phyloP scores from a whole-genome alignment of 306 rosid species.

The Citrullus colocynthis region DNA sequence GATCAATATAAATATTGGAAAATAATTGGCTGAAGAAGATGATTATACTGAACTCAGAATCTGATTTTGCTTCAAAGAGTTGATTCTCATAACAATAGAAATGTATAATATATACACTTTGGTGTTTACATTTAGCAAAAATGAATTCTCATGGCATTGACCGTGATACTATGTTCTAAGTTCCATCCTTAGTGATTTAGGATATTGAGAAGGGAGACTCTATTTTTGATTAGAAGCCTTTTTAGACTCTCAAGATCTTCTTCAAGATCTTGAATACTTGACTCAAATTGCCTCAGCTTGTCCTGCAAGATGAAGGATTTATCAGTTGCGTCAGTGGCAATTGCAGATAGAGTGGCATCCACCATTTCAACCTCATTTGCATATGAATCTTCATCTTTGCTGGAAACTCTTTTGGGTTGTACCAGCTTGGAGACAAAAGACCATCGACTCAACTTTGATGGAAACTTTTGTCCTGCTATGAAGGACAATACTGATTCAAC shows the following conservation, averaged over 20 bases:
- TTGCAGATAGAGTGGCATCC: conserved; percentile 1
- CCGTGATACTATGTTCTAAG: neutral
- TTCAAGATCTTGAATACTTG: conserved; percentile 14
- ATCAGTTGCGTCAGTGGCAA: conserved; percentile 5
- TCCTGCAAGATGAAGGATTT: neutral
- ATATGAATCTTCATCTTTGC: neutral
- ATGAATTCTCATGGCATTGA: neutral
- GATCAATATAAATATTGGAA: neutral
- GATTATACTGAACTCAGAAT: neutral
- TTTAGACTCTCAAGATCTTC: neutral
- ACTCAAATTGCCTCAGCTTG: conserved; percentile 2
- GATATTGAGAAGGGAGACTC: conserved; percentile 25
- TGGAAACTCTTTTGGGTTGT: conserved; percentile 14
- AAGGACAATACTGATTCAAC: conserved; percentile 14
- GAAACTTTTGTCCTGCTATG: conserved; percentile 6
- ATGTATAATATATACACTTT: neutral
- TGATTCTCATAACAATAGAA: neutral
- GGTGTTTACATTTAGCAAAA: neutral
- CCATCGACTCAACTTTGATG: conserved; percentile 2
- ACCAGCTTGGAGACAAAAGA: conserved; percentile 15
- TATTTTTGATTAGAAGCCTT: conserved; percentile 20
- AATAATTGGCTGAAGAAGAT: neutral
- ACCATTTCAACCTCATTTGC: conserved; percentile 14
- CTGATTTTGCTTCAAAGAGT: neutral
- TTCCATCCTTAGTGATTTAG: conserved; percentile 13